Conservation (phyloP, 2,329 filamentous ascomycete species). For the Colletotrichum lindemuthianum region DNA sequence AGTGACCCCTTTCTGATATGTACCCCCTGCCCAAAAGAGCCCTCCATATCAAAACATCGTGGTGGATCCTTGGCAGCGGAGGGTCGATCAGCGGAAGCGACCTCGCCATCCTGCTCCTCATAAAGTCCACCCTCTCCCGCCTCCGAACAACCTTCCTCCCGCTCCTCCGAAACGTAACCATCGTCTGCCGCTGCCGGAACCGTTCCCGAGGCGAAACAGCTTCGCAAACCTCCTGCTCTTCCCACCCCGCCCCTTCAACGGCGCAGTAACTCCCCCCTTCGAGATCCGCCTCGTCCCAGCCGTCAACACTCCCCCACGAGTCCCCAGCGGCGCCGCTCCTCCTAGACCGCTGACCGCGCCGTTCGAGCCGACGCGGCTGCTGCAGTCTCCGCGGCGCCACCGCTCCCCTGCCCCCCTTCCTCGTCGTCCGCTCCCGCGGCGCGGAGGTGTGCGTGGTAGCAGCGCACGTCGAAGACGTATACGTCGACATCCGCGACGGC, state of each 20-base stretch:
- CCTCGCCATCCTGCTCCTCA: background rate
- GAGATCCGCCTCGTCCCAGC: constrained; percentile 15
- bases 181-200: background rate
- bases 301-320: background rate
- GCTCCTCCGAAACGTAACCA: background rate
- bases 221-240: constrained; percentile 16
- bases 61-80: background rate
- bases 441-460: constrained; percentile 17
- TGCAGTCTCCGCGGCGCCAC: constrained; percentile 3
- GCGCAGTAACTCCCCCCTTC: constrained; percentile 20
- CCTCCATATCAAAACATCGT: background rate
- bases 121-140: background rate
- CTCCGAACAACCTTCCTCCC: background rate
- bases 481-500: constrained; percentile 32
- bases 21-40: background rate
- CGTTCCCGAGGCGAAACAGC: background rate
- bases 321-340: background rate
- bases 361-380: background rate
- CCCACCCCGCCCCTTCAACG: constrained; percentile 25
- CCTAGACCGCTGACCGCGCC: background rate
- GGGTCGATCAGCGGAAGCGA: constrained; percentile 8
- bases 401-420: constrained; percentile 3
- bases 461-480: constrained; percentile 17
- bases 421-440: constrained; percentile 3
- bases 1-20: background rate